A percentile compares a stretch with the other conserved stretches of the same genome.
Conservation (phyloP, 2,329 filamentous ascomycete species). For the Fragosphaeria purpurea region DNA sequence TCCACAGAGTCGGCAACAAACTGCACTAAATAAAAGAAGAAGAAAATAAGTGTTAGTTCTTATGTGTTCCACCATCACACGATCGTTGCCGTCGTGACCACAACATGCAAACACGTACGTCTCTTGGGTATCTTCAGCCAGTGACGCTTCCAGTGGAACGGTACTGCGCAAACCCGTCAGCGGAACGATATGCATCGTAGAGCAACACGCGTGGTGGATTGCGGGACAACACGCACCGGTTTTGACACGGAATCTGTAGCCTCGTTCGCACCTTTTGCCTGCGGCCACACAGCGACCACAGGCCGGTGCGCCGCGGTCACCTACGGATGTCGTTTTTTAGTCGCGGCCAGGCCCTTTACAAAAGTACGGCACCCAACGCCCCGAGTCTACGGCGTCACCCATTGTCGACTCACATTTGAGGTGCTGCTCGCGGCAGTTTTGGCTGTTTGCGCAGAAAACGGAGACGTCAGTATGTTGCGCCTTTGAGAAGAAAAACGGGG, state of each 20-base stretch:
- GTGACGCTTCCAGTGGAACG: constrained; percentile 20
- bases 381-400: no score
- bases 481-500: not conserved
- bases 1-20: no score
- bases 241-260: constrained; percentile 24
- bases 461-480: not conserved
- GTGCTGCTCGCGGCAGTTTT: constrained; percentile 37
- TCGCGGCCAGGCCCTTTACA: no score
- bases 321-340: constrained; percentile 14
- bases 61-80: no score
- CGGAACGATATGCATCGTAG: not conserved
- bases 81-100: no score
- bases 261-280: constrained; percentile 19
- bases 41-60: no score
- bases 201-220: not conserved
- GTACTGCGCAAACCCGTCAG: constrained; percentile 10
- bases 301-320: constrained; percentile 27
- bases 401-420: constrained; percentile 29
- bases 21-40: no score
- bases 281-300: constrained; percentile 23
- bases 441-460: constrained; percentile 19
- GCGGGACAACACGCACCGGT: constrained; percentile 11
- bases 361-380: no score
- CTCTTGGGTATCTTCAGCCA: constrained; percentile 23
- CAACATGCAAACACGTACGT: constrained; percentile 13